Evolutionary conservation across 2,329 filamentous ascomycete genomes (phyloP).

Genomic region (Dactylellina leptospora): DNA sequence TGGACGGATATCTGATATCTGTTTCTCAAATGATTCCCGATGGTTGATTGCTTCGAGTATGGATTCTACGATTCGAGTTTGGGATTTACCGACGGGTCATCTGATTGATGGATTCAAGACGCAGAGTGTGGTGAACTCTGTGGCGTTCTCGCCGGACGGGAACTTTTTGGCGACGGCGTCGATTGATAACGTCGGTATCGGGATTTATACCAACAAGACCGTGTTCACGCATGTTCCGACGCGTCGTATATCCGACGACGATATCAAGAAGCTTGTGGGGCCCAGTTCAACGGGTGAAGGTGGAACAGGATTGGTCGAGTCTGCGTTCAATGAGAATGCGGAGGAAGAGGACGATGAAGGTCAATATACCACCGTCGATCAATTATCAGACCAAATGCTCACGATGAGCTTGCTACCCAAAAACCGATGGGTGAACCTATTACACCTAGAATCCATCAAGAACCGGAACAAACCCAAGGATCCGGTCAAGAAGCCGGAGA

Average conservation of each 20-base stretch:
- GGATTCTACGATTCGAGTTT: constrained; percentile 81
- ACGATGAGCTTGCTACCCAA: constrained; percentile 90
- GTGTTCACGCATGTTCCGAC: constrained; percentile 90
- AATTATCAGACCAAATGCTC: constrained; percentile 82
- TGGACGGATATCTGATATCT: constrained; percentile 78
- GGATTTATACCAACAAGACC: constrained; percentile 90
- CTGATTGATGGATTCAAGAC: constrained; percentile 90
- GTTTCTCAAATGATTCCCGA: constrained; percentile 89
- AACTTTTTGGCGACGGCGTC: constrained; percentile 94
- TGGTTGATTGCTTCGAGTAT: constrained; percentile 91
- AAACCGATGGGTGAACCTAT: constrained; percentile 89
- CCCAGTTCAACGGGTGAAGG: constrained; percentile 86
- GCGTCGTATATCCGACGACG: constrained; percentile 79
- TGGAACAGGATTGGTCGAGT: constrained; percentile 77
- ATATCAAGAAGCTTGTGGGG: constrained; percentile 71
- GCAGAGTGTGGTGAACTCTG: constrained; percentile 78
- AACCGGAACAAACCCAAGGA: constrained; percentile 88
- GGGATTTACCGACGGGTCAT: constrained; percentile 95
- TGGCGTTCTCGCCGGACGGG: constrained; percentile 87
- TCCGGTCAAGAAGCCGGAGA: constrained; percentile 88
- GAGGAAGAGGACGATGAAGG: constrained; percentile 66
- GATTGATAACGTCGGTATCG: constrained; percentile 83
- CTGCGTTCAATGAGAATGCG: constrained; percentile 72
- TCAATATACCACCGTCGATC: constrained; percentile 71
- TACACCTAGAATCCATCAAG: constrained; percentile 88